Base-by-base conservation (phyloP, 257 asterid species). In the Jacaranda mimosifolia region DNA sequence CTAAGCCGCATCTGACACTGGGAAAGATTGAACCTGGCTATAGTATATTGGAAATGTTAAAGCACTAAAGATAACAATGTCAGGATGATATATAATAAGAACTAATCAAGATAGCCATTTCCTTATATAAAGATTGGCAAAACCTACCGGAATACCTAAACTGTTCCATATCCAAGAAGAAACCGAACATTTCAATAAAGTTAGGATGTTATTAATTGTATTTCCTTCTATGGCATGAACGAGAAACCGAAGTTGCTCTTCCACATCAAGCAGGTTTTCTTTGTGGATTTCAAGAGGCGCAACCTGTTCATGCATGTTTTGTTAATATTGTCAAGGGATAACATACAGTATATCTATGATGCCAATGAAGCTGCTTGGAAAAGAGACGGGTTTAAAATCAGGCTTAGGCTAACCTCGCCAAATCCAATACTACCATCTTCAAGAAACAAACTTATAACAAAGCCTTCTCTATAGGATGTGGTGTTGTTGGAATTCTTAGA, bases 1-100 rank as follows among this genome's bases (percentile, higher is more conserved):
- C 99, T 75, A 96, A 76, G 62, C 99, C 99, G 38, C 98, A 96
- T 77, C 99, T 85, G 59, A 93, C 97, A 72, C 99, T 93, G 8
- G 99, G 97, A 80, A 87, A 85, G 83, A 96, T 88, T 6, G 98
- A 90, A 77, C 83, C 85, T 65, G 98, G 97, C 99, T 95, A 75
- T 70, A 87, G 81, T 70, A 77, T 66, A 71, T 74, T 36, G 40
- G 78, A 71, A 53, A 80, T n/a, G 67, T 73, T 62, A 80, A 75
- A 66, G 67, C 9, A 76, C 45, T 32, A 14, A 39, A 52, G 65
- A 74, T 18, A 10, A 68, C 38, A 63, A 85, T 74, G 26, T 40
- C 42, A 21, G 58, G 69, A 80, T 55, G 43, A 70, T 42, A 14
- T 64, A 68, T 51, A 21, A 42, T 56, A 26, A 26, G 70, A 45